Evolutionary conservation across 2,329 filamentous ascomycete species (phyloP), one percentile per base, ranked within the genome.

Genomic region (Colletotrichum chlorophyti): DNA sequence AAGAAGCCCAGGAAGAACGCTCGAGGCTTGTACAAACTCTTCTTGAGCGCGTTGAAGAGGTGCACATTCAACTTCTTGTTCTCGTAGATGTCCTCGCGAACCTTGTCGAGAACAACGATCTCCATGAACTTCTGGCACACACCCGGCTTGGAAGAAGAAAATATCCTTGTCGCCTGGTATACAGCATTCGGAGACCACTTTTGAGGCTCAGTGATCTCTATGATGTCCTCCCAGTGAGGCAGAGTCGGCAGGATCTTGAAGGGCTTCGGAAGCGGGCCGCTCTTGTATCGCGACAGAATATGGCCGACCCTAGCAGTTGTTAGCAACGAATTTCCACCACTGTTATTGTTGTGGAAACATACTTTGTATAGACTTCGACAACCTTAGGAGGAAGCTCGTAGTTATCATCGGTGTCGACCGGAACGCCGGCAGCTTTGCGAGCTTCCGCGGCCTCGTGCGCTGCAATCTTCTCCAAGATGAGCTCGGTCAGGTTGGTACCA

Each of bases 181-280:
- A 89, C 86, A 42, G 92, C 73, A 69, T 96, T 93, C 17, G 91
- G 80, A 1, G 91, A 91, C 82, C 82, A 84, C 52, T 72, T 75
- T 42, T 95, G 89, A 5, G 94, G 93, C 26, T 87, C 84, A n/a
- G 93, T 96, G 53, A 96, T 85, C 63, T 88, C 82, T 65, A 97
- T 85, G 32, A 97, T 90, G 17, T 92, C 90, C 70, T 95, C 91
- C 93, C 93, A 98, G 68, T 95, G 87, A 7, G 93, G 93, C 12
- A 98, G 86, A 1, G 93, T 93, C 3, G 95, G 95, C 8, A 99
- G 83, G 64, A 98, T 93, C 76, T 98, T 98, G 83, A 99, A 96
- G 1, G 94, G 94, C 75, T 99, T 99, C 17, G 95, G 95, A 27
- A 99, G 83, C 65, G 94, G 94, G n/a, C 95, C 95, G 12, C 91